Conservation (phyloP, 345 rosid species). For the Microthlaspi erraticum region DNA sequence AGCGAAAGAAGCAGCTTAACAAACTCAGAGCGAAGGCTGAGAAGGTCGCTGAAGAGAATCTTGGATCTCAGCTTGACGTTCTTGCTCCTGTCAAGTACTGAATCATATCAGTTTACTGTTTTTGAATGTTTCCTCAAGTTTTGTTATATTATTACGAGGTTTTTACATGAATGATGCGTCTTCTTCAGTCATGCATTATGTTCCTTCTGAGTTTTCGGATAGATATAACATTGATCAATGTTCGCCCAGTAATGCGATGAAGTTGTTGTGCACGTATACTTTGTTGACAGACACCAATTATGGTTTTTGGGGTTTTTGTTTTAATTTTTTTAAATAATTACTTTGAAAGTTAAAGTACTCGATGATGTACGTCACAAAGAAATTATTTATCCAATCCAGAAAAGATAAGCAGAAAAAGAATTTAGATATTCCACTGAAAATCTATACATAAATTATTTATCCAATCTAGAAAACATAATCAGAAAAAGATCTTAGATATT, state of each 20-base stretch:
- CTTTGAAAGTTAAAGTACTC: no score
- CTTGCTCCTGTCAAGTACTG: slow-evolving; percentile 69
- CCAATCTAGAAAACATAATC: no score
- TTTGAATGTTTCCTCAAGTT: slow-evolving; percentile 21
- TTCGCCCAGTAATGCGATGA: no score
- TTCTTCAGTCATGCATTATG: no score
- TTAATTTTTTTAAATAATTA: no score
- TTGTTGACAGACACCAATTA: no score
- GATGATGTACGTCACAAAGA: no score
- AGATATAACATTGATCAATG: no score
- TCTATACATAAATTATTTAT: neutral
- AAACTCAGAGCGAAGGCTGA: slow-evolving; percentile 85
- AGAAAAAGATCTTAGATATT: neutral
- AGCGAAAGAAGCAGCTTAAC: slow-evolving; percentile 78
- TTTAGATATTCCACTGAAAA: neutral
- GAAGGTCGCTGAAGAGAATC: slow-evolving; percentile 77
- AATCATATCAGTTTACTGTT: slow-evolving; percentile 8
- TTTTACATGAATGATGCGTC: neutral
- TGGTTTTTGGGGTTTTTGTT: no score
- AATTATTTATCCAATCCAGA: neutral
- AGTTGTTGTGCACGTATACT: no score
- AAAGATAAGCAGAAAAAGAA: neutral
- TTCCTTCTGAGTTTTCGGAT: no score
- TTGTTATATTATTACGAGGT: slow-evolving; percentile 12
- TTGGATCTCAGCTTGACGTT: slow-evolving; percentile 69